Conservation (phyloP, 495 filamentous ascomycete genomes). For the Beverwykella pulmonaria region DNA sequence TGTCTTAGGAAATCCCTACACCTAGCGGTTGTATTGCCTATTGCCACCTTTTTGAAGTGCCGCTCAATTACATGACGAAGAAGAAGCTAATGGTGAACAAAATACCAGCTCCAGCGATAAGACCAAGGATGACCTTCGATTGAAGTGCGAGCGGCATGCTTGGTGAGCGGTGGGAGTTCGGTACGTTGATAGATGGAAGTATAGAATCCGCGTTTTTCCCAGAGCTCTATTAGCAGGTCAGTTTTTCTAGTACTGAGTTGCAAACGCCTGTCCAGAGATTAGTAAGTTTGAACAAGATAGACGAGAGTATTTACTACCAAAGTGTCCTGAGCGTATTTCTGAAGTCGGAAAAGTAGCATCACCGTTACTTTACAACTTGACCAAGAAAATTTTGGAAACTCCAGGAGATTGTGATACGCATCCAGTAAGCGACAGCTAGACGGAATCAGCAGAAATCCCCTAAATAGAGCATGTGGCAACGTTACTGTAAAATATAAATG, state of each 20-base stretch:
- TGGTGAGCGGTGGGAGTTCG: neutral
- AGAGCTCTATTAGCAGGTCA: neutral
- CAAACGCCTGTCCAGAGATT: neutral
- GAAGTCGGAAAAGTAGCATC: neutral
- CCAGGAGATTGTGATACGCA: neutral
- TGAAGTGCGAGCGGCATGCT: slow-evolving; percentile 1
- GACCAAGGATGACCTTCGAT: neutral
- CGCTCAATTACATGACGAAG: neutral
- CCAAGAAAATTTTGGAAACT: neutral
- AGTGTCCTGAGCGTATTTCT: slow-evolving; percentile 1
- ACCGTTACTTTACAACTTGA: neutral
- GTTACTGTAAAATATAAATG: slow-evolving; percentile 1
- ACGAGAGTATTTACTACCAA: neutral
- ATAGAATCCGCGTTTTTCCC: neutral
- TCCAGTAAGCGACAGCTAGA: neutral
- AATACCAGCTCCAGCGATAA: slow-evolving; percentile 3
- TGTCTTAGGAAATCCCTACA: neutral
- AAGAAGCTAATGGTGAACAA: neutral
- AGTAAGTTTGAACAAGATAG: neutral
- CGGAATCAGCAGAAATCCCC: neutral
- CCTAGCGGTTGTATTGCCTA: neutral
- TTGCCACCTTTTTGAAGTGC: neutral
- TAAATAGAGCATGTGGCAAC: neutral
- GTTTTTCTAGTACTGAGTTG: neutral
- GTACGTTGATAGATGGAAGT: neutral